Evolutionary conservation across 257 asterid species (phyloP), one percentile per base, ranked within the genome.

Genomic region (Nicotiana tabacum): DNA sequence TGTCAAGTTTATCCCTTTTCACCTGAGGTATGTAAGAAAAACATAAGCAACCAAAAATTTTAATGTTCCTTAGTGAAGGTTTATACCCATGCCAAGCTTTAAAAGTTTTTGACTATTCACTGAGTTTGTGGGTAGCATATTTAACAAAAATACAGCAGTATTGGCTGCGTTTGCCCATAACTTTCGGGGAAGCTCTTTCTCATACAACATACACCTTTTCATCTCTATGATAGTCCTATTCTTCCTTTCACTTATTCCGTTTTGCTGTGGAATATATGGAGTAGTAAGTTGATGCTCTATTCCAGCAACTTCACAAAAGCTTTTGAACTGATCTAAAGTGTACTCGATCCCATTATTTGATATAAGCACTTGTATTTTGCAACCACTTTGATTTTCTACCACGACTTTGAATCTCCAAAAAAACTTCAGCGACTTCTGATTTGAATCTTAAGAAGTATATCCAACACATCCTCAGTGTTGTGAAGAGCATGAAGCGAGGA

Each of bases 271-370:
- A 58, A 33, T 24, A n/a, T 33, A 58, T 16, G 70, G 72, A 37
- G 56, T 24, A 60, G 65, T 65, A 46, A 69, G 56, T 77, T 82
- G 76, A 70, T 85, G 86, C 69, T 74, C 66, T 18, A 77, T 77
- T 17, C 67, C 67, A 21, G 48, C 67, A 8, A 55, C 81, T 55
- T 77, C 67, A 33, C 70, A 32, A 32, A 57, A 33, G 3, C 18
- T 5, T 29, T 78, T 78, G 39, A 78, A 8, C 21, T 21, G 21
- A 21, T 21, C 21, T 21, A 21, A 21, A 21, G 82, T 58, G 24
- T 78, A 78, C 13, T 78, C 72, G 5, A 11, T 58, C 18, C 72
- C 72, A 53, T 77, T 51, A 51, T 51, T 12, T 16, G 46, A 51
- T 2, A 66, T 77, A 16, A 77, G 15, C 10, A 24, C 37, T 2